These are phyloP conservation scores for Didymella pinodella DNA, from an alignment of 2,329 filamentous ascomycete genomes.

Conservation along the genomic window DNA sequence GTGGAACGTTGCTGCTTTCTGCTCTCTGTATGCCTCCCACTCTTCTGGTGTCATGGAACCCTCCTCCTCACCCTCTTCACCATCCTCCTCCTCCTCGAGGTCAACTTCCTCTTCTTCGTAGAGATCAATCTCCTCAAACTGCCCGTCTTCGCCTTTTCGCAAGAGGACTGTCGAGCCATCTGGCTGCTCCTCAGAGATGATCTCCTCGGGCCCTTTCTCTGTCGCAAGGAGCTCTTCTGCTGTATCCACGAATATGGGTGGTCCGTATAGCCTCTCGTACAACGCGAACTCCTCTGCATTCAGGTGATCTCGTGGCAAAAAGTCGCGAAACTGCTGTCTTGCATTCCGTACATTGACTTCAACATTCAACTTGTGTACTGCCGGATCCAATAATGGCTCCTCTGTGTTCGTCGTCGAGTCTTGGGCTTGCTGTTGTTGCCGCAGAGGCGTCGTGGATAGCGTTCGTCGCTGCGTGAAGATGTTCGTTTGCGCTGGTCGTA, in stretches of 20 bases:
- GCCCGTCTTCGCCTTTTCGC: constrained; percentile 63
- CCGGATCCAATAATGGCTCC: constrained; percentile 6
- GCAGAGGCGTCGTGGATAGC: constrained; percentile 31
- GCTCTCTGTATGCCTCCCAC: constrained; percentile 48
- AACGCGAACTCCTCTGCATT: constrained; percentile 74
- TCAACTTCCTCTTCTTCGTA: constrained; percentile 42
- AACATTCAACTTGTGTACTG: constrained; percentile 48
- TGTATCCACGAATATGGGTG: constrained; percentile 70
- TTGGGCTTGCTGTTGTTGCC: constrained; percentile 19
- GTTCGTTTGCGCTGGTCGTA: constrained; percentile 24
- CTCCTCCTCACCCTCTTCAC: constrained; percentile 43
- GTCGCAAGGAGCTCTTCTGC: constrained; percentile 55
- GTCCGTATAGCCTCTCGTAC: constrained; percentile 83
- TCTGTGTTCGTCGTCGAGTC: neutral
- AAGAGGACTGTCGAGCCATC: constrained; percentile 56
- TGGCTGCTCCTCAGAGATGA: constrained; percentile 43
- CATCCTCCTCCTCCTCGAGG: constrained; percentile 42
- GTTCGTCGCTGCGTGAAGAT: constrained; percentile 30
- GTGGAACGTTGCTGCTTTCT: constrained; percentile 44
- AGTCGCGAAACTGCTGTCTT: constrained; percentile 78
- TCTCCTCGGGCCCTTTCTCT: constrained; percentile 59
- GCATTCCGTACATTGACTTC: constrained; percentile 74
- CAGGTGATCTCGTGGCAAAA: constrained; percentile 75
- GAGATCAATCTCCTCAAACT: constrained; percentile 67
- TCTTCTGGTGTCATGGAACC: constrained; percentile 41